A percentile compares a stretch with the other conserved stretches of the same genome.
Evolutionary conservation across 768 basidiomycete genomes (phyloP).

Genomic region (Pluteus cervinus): DNA sequence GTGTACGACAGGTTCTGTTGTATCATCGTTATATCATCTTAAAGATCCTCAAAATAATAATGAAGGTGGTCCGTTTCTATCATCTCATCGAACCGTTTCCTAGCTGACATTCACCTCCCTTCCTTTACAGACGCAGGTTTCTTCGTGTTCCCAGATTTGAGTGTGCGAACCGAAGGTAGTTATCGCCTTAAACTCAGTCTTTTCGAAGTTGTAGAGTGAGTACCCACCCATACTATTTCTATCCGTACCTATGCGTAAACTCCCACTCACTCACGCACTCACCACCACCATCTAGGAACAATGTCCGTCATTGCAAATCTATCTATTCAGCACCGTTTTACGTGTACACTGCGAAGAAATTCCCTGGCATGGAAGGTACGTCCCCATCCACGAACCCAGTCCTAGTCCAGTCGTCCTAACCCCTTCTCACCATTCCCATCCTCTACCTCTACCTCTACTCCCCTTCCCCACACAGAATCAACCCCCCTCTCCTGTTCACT

Average conservation of each 20-base stretch:
- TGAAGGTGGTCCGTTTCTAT: constrained; percentile 25
- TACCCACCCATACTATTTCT: constrained; percentile 13
- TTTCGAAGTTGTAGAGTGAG: constrained; percentile 90
- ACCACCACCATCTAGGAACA: constrained; percentile 42
- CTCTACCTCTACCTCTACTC: constrained; percentile 4
- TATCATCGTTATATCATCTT: constrained; percentile 86
- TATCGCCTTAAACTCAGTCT: constrained; percentile 69
- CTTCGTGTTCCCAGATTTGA: constrained; percentile 95
- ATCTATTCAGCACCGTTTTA: constrained; percentile 88
- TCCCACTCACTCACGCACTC: constrained; percentile 6
- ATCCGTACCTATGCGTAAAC: background rate
- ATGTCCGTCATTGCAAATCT: constrained; percentile 85
- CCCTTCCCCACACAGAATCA: constrained; percentile 51
- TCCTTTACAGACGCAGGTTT: constrained; percentile 69
- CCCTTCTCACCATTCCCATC: background rate
- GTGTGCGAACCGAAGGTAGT: constrained; percentile 87
- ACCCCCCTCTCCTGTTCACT: constrained; percentile 84
- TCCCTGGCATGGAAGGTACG: constrained; percentile 92
- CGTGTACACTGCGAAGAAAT: constrained; percentile 95
- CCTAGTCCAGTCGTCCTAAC: background rate
- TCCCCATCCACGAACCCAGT: constrained; percentile 4
- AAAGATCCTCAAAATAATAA: constrained; percentile 60
- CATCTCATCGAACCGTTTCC: background rate
- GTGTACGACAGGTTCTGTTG: constrained; percentile 87
- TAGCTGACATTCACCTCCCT: constrained; percentile 13